Evolutionary conservation across 805 yeast species (phyloP), one percentile per base, ranked within the genome.

Genomic region (Yamadazyma scolyti): DNA sequence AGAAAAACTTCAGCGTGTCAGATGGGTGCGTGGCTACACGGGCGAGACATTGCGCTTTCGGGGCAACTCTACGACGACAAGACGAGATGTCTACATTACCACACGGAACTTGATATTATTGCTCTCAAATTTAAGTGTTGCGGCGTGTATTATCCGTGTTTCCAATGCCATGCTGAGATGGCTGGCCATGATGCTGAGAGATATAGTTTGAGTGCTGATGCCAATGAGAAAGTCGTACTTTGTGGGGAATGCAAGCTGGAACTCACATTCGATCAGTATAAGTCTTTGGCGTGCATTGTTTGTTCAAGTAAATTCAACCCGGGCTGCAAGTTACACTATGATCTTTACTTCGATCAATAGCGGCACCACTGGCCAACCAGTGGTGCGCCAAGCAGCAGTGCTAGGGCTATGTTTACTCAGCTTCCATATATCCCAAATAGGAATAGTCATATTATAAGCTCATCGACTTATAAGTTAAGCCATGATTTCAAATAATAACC

Each of bases 51-150:
- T 9, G 13, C 7, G 21, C 32, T 33, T 16, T 16, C 10, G 13
- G 46, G 46, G 2, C 9, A n/a, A 4, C 4, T 31, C 4, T 30
- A 52, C 3, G 71, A 65, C 40, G 15, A 28, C 6, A 34, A 56
- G 15, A 65, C 71, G 3, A 37, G 71, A 14, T 65, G 71, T 30
- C 20, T 27, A 5, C 71, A 65, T 49, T 65, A 64, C 40, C 55
- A 59, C 30, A 37, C 51, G 25, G 30, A 23, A 4, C 45, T 58
- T 2, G 71, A 65, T 39, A 48, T 65, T 7, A 57, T 65, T 4
- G 70, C 70, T 9, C 41, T 65, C 26, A 61, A 58, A 34, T 63
- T 58, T 41, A 48, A 49, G 36, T 65, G 71, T 44, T 65, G 71
- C 37, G 40, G 34, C 4, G 28, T 31, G 10, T 65, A 54, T 35